These are phyloP conservation scores for Aeminium ludgeri DNA, from an alignment of 495 filamentous ascomycete species.

Conservation along the genomic window DNA sequence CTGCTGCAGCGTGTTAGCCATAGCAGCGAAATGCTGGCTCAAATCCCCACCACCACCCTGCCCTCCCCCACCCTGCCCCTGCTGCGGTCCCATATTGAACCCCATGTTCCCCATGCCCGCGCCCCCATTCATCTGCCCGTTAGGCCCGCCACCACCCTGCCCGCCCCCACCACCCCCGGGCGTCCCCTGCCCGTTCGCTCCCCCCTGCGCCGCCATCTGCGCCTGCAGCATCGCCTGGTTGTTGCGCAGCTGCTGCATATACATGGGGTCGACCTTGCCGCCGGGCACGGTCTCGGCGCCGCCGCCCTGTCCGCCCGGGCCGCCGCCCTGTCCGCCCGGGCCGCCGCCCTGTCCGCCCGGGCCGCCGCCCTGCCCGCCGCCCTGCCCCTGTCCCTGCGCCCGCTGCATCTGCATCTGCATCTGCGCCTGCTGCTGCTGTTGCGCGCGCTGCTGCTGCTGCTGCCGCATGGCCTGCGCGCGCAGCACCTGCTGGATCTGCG, in stretches of 20 bases:
- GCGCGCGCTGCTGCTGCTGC: slow-evolving; percentile 10
- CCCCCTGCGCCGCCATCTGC: too few relatives aligned
- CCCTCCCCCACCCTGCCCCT: too few relatives aligned
- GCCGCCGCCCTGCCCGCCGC: neutral
- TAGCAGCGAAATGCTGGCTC: slow-evolving; percentile 4
- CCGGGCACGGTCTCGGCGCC: neutral
- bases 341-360: too few relatives aligned
- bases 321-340: neutral
- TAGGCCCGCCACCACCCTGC: too few relatives aligned
- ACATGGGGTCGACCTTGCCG: neutral
- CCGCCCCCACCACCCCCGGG: too few relatives aligned
- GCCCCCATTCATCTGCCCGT: too few relatives aligned
- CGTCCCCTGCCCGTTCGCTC: neutral
- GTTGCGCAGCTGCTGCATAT: slow-evolving; percentile 3
- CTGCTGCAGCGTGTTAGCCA: slow-evolving; percentile 4
- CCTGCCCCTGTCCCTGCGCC: neutral
- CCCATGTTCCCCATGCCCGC: too few relatives aligned
- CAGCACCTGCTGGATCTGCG: neutral
- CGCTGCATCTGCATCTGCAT: slow-evolving; percentile 6
- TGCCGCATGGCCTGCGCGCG: slow-evolving; percentile 3
- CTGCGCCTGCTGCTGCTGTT: slow-evolving; percentile 1
- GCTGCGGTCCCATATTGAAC: slow-evolving; percentile 1
- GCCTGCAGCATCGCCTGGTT: neutral
- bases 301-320: neutral
- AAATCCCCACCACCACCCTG: slow-evolving; percentile 1